Evolutionary conservation across 805 yeast species (phyloP).

Genomic region (Saturnispora ahearnii): DNA sequence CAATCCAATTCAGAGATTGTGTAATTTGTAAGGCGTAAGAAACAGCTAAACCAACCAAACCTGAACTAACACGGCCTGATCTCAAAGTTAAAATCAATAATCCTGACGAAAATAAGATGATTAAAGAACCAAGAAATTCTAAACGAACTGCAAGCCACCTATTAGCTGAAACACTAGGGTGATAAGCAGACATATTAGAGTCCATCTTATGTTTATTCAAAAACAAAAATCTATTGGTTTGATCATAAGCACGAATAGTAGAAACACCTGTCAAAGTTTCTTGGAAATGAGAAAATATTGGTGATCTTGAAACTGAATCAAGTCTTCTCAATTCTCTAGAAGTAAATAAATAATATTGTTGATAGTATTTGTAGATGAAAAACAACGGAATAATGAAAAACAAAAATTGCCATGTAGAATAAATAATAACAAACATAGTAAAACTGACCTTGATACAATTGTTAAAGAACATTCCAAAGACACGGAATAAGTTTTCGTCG

Average conservation of each 20-base stretch:
- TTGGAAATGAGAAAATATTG: conserved; percentile 77
- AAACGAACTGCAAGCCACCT: conserved; percentile 96
- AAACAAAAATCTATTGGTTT: conserved; percentile 51
- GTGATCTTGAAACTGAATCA: conserved; percentile 72
- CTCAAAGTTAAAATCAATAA: conserved; percentile 63
- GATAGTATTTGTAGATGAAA: conserved; percentile 58
- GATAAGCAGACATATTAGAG: conserved; percentile 82
- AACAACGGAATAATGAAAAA: conserved; percentile 64
- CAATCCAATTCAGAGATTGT: conserved; percentile 93
- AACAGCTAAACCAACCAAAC: conserved; percentile 88
- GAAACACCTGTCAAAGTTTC: conserved; percentile 71
- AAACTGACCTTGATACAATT: conserved; percentile 58
- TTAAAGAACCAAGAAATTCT: conserved; percentile 82
- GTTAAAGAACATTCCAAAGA: conserved; percentile 57
- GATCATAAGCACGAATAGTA: conserved; percentile 67
- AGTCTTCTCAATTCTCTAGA: conserved; percentile 78
- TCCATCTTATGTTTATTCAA: conserved; percentile 69
- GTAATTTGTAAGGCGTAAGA: conserved; percentile 91
- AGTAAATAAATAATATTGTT: conserved; percentile 64
- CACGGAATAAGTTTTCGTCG: conserved; percentile 69
- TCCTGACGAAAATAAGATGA: conserved; percentile 80
- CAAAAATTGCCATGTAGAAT: conserved; percentile 81
- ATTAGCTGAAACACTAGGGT: conserved; percentile 86
- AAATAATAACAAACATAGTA: conserved; percentile 71
- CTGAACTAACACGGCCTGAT: conserved; percentile 70